phyloP scores from a whole-genome alignment of 1,139 yeast species.

The Kodamaea suecica region DNA sequence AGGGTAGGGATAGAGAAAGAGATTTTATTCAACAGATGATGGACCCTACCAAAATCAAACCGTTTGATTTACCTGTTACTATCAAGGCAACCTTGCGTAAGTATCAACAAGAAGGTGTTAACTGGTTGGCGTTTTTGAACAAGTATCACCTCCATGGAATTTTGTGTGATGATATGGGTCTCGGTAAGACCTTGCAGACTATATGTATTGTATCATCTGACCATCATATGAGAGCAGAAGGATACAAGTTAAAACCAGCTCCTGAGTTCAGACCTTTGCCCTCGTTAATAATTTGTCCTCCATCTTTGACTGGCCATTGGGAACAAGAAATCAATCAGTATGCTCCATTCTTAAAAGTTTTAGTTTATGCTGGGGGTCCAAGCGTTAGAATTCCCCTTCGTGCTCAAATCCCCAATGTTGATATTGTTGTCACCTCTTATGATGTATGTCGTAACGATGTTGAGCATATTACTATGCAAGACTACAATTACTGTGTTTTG shows the following conservation, averaged over 20 bases:
- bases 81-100: slow-evolving; percentile 91
- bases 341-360: slow-evolving; percentile 79
- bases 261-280: slow-evolving; percentile 77
- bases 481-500: slow-evolving; percentile 89
- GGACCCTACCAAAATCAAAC: slow-evolving; percentile 91
- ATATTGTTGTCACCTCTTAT: slow-evolving; percentile 90
- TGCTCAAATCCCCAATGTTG: slow-evolving; percentile 53
- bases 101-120: slow-evolving; percentile 97
- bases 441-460: slow-evolving; percentile 95
- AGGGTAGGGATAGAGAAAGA: slow-evolving; percentile 90
- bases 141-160: slow-evolving; percentile 95
- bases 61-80: slow-evolving; percentile 85
- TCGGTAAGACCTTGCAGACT: slow-evolving; percentile 95
- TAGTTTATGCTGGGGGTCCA: slow-evolving; percentile 93
- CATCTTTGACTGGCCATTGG: slow-evolving; percentile 98
- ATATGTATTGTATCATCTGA: slow-evolving; percentile 96
- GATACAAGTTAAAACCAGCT: slow-evolving; percentile 55
- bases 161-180: slow-evolving; percentile 98
- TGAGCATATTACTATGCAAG: slow-evolving; percentile 54
- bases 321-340: slow-evolving; percentile 90
- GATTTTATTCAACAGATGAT: slow-evolving; percentile 96
- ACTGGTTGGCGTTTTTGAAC: slow-evolving; percentile 95
- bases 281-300: slow-evolving; percentile 89
- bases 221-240: slow-evolving; percentile 79
- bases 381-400: slow-evolving; percentile 61